Conservation (phyloP, 108 stramenopile species). For the Pseudonitzschia multiseries region DNA sequence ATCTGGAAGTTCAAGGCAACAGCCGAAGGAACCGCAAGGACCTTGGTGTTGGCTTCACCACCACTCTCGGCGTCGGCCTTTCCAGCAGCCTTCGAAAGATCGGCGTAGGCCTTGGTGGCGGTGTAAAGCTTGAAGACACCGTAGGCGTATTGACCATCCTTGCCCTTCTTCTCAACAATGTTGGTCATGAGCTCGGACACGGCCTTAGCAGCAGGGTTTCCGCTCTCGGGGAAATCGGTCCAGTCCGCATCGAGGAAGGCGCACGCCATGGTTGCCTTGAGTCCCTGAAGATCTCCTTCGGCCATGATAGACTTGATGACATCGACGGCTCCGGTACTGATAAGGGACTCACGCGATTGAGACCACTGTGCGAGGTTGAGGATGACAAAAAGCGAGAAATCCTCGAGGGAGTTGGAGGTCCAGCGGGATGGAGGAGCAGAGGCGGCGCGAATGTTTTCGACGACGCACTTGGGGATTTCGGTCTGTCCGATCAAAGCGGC, state of each 20-base stretch:
- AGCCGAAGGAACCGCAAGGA: constrained; percentile 82
- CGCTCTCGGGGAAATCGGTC: constrained; percentile 82
- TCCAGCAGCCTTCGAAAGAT: constrained; percentile 67
- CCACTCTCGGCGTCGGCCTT: constrained; percentile 50
- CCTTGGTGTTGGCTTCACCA: constrained; percentile 70
- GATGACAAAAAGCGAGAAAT: constrained; percentile 86
- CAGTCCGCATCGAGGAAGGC: constrained; percentile 83
- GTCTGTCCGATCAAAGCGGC: constrained; percentile 87
- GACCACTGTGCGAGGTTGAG: constrained; percentile 89
- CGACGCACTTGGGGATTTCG: constrained; percentile 86
- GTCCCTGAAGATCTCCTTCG: constrained; percentile 87
- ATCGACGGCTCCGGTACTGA: constrained; percentile 84
- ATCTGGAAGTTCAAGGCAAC: constrained; percentile 85
- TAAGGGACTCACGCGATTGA: constrained; percentile 75
- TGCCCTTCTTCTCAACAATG: constrained; percentile 90
- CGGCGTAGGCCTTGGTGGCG: constrained; percentile 87
- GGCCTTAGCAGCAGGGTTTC: constrained; percentile 81
- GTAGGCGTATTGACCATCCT: constrained; percentile 90
- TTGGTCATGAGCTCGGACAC: constrained; percentile 90
- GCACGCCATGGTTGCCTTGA: constrained; percentile 93
- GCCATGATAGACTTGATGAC: constrained; percentile 89
- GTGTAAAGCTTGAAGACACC: constrained; percentile 94
- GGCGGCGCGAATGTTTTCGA: constrained; percentile 81
- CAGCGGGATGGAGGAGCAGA: constrained; percentile 84
- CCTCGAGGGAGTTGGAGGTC: constrained; percentile 89